phyloP scores from a whole-genome alignment of 2,329 filamentous ascomycete genomes.

The Pseudogymnoascus sp. region DNA sequence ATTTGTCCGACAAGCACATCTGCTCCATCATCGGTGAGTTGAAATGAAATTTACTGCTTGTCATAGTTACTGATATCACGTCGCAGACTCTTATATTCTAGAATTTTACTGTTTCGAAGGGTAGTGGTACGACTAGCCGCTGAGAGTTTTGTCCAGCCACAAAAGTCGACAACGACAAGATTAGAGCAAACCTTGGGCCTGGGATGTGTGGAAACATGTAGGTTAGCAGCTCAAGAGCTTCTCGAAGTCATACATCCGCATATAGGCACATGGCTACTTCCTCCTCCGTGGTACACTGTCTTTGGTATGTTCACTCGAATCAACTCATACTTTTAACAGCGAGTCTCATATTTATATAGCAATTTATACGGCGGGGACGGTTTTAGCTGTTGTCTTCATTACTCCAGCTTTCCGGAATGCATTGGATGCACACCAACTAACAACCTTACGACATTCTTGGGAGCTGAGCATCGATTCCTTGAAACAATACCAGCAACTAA shows the following conservation, averaged over 20 bases:
- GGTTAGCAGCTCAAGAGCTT: background rate
- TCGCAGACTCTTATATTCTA: background rate
- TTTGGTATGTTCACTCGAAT: constrained; percentile 2
- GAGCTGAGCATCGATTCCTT: background rate
- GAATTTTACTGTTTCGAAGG: background rate
- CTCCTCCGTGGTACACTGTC: constrained; percentile 10
- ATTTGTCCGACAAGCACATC: constrained; percentile 8
- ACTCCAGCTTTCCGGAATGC: background rate
- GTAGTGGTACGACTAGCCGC: background rate
- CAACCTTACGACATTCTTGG: background rate
- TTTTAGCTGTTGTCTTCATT: background rate
- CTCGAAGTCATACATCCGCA: background rate
- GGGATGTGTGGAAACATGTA: background rate
- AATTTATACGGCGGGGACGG: constrained; percentile 8
- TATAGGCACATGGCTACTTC: constrained; percentile 2
- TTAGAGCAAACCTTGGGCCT: background rate
- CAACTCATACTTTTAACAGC: background rate
- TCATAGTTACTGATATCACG: background rate
- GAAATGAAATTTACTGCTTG: background rate
- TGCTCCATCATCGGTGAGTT: constrained; percentile 8
- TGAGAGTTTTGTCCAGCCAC: background rate
- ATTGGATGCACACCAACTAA: background rate
- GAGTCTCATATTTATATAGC: background rate
- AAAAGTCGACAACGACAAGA: background rate
- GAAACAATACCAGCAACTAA: background rate